These are phyloP conservation scores for Arthrinium phaeospermum DNA, from an alignment of 2,329 filamentous ascomycete species.

Conservation along the genomic window DNA sequence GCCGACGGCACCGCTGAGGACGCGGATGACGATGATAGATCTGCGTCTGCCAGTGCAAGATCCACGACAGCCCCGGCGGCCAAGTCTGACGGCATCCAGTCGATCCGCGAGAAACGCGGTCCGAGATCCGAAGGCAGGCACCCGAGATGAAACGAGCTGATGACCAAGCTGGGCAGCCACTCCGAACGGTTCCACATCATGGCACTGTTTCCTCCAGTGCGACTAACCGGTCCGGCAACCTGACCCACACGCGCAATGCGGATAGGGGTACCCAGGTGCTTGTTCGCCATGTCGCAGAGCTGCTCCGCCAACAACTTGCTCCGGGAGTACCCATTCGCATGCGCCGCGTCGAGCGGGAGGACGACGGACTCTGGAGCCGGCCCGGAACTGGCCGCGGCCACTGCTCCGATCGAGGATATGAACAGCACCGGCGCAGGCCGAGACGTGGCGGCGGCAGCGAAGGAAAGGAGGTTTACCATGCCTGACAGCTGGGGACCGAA, in stretches of 20 bases:
- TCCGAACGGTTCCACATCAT: constrained; percentile 44
- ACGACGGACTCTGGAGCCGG: background rate
- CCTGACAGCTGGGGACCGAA: constrained; percentile 32
- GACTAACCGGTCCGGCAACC: constrained; percentile 28
- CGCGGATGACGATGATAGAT: background rate
- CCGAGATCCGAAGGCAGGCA: constrained; percentile 43
- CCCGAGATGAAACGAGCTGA: constrained; percentile 41
- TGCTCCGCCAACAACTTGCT: constrained; percentile 39
- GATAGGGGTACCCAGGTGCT: constrained; percentile 22
- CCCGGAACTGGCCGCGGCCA: background rate
- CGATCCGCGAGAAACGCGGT: constrained; percentile 38
- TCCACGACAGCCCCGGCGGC: constrained; percentile 20
- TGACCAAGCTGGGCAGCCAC: constrained; percentile 46
- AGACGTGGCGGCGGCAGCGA: constrained; percentile 13
- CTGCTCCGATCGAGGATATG: background rate
- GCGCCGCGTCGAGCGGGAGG: background rate
- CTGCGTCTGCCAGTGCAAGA: background rate
- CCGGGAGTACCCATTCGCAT: constrained; percentile 33
- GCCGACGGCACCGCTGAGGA: too few species aligned
- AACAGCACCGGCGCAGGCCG: background rate
- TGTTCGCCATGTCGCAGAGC: constrained; percentile 32
- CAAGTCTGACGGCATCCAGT: constrained; percentile 47
- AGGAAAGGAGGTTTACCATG: constrained; percentile 29
- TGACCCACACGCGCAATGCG: constrained; percentile 39
- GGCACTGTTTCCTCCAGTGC: constrained; percentile 21